Evolutionary conservation across 495 filamentous ascomycete species (phyloP).

Genomic region (Neurospora tetraspora): DNA sequence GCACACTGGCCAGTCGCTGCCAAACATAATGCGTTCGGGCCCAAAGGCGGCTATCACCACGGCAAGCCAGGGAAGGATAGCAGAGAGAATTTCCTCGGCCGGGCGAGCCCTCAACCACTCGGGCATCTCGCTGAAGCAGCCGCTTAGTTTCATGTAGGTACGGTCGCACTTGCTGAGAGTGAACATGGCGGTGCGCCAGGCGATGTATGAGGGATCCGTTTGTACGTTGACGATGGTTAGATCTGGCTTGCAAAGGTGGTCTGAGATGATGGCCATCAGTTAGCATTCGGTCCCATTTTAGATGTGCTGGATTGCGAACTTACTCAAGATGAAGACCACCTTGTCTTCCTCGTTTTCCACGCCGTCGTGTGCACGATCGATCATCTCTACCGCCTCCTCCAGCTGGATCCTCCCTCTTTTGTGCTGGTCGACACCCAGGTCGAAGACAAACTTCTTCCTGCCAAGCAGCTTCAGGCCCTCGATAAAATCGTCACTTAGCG

Average conservation of each 20-base stretch:
- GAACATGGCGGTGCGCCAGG: conserved; percentile 44
- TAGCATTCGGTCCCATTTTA: background rate
- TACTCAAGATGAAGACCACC: conserved; percentile 61
- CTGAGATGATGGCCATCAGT: conserved; percentile 23
- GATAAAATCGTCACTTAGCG: conserved; percentile 50
- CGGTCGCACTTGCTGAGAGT: conserved; percentile 46
- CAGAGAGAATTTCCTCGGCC: conserved; percentile 38
- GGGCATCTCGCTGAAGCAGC: conserved; percentile 65
- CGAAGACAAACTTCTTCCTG: conserved; percentile 54
- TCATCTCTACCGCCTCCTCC: conserved; percentile 61
- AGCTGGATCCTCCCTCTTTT: conserved; percentile 60
- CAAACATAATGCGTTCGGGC: conserved; percentile 69
- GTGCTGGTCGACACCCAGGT: conserved; percentile 70
- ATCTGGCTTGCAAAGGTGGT: conserved; percentile 85
- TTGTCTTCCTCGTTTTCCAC: conserved; percentile 44
- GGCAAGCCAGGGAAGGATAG: conserved; percentile 52
- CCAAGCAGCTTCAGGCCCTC: conserved; percentile 62
- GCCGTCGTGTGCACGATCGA: conserved; percentile 50
- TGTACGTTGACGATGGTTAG: conserved; percentile 40
- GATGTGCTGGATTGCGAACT: conserved; percentile 14
- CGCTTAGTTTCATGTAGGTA: conserved; percentile 85
- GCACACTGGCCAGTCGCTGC: conserved; percentile 85
- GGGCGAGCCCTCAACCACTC: conserved; percentile 27
- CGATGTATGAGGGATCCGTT: conserved; percentile 48
- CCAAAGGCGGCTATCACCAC: conserved; percentile 60